Evolutionary conservation across 495 filamentous ascomycete species (phyloP), one percentile per base, ranked within the genome.

Genomic region (Elasticomyces elasticus): DNA sequence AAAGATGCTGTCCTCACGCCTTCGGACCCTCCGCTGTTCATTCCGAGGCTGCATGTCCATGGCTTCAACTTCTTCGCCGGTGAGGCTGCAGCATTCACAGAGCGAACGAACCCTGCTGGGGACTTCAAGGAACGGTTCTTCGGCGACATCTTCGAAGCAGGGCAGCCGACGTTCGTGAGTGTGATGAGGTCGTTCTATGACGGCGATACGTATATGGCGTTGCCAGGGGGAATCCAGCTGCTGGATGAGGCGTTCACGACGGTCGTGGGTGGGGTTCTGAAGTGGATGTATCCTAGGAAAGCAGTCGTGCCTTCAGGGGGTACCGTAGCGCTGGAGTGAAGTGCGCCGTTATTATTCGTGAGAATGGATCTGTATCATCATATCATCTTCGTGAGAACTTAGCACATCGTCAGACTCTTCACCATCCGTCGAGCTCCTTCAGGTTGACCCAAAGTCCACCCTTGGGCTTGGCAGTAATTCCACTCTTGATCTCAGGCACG

Each of bases 401-500:
- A 40, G 3, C 13, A 7, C 42, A 45, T 3, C 25, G 5, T 23
- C 19, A 23, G 3, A 17, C 5, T 45, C 42, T 26, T 58, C 47
- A 65, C 60, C 62, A 65, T 2, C 56, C 62, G 10, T 55, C 56
- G 0, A 65, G 6, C 43, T 58, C 60, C 49, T 57, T 60, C 51
- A 64, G 24, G 23, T 54, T 51, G 43, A 66, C 64, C 52, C 49
- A 54, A 4, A 64, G 26, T 52, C 69, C 63, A 22, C 61, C 68
- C 62, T 68, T 69, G 15, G 69, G 69, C 63, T 64, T 66, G 41
- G 54, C 50, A 23, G 69, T 72, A 26, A 71, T 61, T 5, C 64
- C 67, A 7, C 67, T 64, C 55, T 64, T 62, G 56, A 70, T 68
- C 47, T 72, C 60, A 30, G 64, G 25, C 40, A 56, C 27, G 46